A percentile compares a stretch with the other conserved stretches of the same genome.
These are phyloP conservation scores for Ustilago trichophora DNA, from an alignment of 1,284 basidiomycete genomes.

Conservation along the genomic window DNA sequence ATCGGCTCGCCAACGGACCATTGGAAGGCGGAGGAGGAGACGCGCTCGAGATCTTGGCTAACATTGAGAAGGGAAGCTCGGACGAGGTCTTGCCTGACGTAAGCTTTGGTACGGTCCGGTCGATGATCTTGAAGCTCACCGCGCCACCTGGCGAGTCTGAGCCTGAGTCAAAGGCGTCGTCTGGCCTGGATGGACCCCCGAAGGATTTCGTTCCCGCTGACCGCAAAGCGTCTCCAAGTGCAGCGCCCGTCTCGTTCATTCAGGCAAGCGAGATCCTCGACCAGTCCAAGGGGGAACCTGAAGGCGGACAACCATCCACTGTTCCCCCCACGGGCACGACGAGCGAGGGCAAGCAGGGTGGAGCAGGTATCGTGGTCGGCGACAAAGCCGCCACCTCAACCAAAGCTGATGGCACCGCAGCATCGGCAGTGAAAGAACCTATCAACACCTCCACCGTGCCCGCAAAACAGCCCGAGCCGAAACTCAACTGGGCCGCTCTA, in stretches of 20 bases:
- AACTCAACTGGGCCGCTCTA: constrained; percentile 46
- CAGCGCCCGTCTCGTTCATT: constrained; percentile 37
- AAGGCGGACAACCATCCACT: constrained; percentile 21
- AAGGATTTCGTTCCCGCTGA: constrained; percentile 26
- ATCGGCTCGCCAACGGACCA: constrained; percentile 44
- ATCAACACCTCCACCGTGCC: constrained; percentile 22
- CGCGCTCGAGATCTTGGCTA: constrained; percentile 33
- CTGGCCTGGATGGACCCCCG: constrained; percentile 22
- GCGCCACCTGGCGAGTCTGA: constrained; percentile 27
- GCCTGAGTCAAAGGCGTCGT: neutral
- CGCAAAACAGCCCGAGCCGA: constrained; percentile 18
- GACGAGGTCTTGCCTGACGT: constrained; percentile 37
- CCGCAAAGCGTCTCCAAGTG: constrained; percentile 2
- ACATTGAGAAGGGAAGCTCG: constrained; percentile 25
- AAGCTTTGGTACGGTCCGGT: constrained; percentile 26
- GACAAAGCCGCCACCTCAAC: constrained; percentile 4
- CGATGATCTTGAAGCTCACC: constrained; percentile 42
- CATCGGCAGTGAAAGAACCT: constrained; percentile 24
- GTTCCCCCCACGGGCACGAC: constrained; percentile 12
- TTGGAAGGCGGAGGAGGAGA: constrained; percentile 41
- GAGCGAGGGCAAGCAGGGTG: constrained; percentile 24
- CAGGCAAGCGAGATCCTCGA: constrained; percentile 42
- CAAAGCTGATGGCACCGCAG: constrained; percentile 24
- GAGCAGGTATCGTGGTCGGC: constrained; percentile 15
- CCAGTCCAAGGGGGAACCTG: constrained; percentile 15